Percentiles rank a stretch among this genome's conserved stretches.
These are phyloP conservation scores for Epichloe festucae DNA, from an alignment of 2,329 filamentous ascomycete species.

Conservation along the genomic window DNA sequence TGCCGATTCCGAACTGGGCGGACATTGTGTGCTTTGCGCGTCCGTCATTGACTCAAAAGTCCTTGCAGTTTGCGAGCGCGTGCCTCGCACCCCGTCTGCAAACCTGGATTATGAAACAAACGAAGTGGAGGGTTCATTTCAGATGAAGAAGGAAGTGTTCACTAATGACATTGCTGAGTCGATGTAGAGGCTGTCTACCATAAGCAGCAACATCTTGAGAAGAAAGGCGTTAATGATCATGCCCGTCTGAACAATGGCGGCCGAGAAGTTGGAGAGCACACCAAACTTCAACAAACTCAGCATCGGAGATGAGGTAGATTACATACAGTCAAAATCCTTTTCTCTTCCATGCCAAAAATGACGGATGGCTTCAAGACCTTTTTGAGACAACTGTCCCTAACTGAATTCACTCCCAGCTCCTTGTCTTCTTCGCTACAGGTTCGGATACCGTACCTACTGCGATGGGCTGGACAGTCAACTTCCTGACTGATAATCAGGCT, in stretches of 20 bases:
- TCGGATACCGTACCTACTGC: slow-evolving; percentile 9
- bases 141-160: too few relatives aligned
- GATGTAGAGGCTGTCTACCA: too few relatives aligned
- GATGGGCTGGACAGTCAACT: slow-evolving; percentile 1
- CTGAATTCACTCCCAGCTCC: too few relatives aligned
- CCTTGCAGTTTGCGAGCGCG: too few relatives aligned
- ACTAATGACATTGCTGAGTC: too few relatives aligned
- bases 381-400: neutral
- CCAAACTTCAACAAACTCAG: slow-evolving; percentile 17
- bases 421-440: slow-evolving; percentile 8
- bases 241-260: slow-evolving; percentile 4
- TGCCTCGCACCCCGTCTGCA: too few relatives aligned
- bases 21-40: too few relatives aligned
- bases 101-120: too few relatives aligned
- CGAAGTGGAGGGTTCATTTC: too few relatives aligned
- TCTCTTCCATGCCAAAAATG: neutral
- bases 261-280: slow-evolving; percentile 16
- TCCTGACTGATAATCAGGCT: slow-evolving; percentile 2
- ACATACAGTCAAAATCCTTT: neutral
- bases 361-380: neutral
- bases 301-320: slow-evolving; percentile 20
- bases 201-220: neutral
- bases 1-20: too few relatives aligned
- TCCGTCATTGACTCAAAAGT: too few relatives aligned
- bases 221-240: neutral